Evolutionary conservation across 768 basidiomycete species (phyloP), one percentile per base, ranked within the genome.

Genomic region (Serendipita sp.): DNA sequence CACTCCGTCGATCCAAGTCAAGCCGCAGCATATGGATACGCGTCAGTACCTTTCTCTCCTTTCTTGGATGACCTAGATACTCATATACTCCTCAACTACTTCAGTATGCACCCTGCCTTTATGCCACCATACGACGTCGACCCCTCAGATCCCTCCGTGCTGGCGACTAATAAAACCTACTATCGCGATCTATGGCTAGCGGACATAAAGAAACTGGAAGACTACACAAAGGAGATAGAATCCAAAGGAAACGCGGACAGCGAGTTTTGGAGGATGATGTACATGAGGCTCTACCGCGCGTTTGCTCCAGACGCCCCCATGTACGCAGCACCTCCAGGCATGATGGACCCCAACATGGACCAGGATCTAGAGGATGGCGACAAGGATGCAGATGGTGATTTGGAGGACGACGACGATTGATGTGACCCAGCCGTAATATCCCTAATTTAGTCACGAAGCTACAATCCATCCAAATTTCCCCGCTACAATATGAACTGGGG

Each of bases 271-370:
- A 60, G 55, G 55, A 36, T 36, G 55, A 60, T 60, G 55, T 60
- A 60, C 36, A 60, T 60, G 55, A 10, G 55, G 10, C n/a, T 60
- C 3, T 60, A 33, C 29, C 18, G 55, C 11, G 55, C 55, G n/a
- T 60, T 60, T n/a, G 55, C 55, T 60, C 55, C 55, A n/a, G 55
- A 60, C 8, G 18, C 48, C n/a, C 55, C 55, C 55, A 60, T 60
- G 55, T 60, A 60, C 34, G 48, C 48, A 5, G 29, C 55, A 10
- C 55, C 55, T 16, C 55, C 18, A 8, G 55, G 55, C 16, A 60
- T 60, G 55, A 50, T 50, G 48, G 48, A 50, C 29, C 5, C 5
- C n/a, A 18, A 18, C 8, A 50, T 50, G 48, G 18, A 50, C 6
- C 18, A 50, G 5, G 55, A 34, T 18, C 4, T 10, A 37, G 5